Evolutionary conservation across 257 asterid species (phyloP), one percentile per base, ranked within the genome.

Genomic region (Nicotiana obtusifolia): DNA sequence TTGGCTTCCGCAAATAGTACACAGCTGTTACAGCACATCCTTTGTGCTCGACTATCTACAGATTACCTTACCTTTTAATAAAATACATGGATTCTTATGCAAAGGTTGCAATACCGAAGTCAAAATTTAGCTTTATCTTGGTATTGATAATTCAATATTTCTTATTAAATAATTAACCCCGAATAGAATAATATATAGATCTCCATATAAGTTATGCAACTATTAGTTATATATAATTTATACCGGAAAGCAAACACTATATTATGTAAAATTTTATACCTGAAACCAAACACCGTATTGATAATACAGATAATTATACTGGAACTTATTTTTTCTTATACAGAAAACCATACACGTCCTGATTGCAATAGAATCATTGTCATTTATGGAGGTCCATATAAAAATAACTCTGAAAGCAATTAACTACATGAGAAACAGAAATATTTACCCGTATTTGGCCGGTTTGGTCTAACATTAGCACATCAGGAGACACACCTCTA

Each of bases 401-500:
- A 41, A 53, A 47, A 73, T n/a, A 73, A 73, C 24, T 73, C 61
- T 73, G 22, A 47, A 73, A 57, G 41, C 60, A 78, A 78, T 31
- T 35, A 52, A 20, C 59, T 78, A 78, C 57, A 78, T 33, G 82
- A 59, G 69, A 17, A 78, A 19, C 64, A 73, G 60, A 19, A 19
- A 56, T 56, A 67, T 88, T 53, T 76, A 93, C 99, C 97, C 92
- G 97, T 81, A 93, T 87, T 83, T 89, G 89, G 89, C 98, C 99
- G 14, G 88, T 82, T 86, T 89, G 94, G 86, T 93, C 93, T 76
- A 93, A 88, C 86, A 90, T 89, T 75, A 95, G 87, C 82, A 90
- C 92, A 79, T 95, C 97, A 41, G 98, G 97, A 78, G 98, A 92
- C 62, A 93, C 93, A 6, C 97, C 97, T 82, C 99, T 91, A 83